Percentiles rank a stretch among this genome's conserved stretches.
These are phyloP conservation scores for Mortierella sp. DNA, from an alignment of 371 early-diverging fungal species.

Conservation along the genomic window DNA sequence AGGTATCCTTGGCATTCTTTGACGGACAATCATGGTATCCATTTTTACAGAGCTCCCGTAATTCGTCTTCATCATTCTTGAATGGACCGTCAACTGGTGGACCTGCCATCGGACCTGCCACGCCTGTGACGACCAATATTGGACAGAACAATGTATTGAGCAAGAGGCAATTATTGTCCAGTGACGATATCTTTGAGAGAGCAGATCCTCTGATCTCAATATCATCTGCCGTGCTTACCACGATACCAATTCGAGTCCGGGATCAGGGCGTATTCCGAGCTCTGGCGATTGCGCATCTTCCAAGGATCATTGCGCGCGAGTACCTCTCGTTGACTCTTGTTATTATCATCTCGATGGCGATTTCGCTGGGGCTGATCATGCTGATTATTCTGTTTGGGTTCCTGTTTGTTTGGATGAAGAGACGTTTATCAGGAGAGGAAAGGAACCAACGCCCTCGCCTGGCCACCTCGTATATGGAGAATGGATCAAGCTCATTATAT, in stretches of 20 bases:
- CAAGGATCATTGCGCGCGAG: conserved; percentile 35
- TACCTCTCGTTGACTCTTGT: conserved; percentile 69
- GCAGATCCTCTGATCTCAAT: background rate
- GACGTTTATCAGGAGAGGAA: conserved; percentile 14
- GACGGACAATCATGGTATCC: conserved; percentile 74
- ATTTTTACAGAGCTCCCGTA: conserved; percentile 64
- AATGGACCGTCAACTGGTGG: background rate
- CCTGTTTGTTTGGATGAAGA: conserved; percentile 38
- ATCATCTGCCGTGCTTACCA: background rate
- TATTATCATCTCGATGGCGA: conserved; percentile 75
- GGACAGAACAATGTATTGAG: background rate
- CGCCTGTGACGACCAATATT: background rate
- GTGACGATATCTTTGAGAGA: background rate
- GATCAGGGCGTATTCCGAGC: conserved; percentile 47
- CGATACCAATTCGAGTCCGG: conserved; percentile 17
- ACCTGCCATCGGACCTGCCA: background rate
- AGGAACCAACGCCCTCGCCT: conserved; percentile 1
- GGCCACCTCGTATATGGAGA: conserved; percentile 30
- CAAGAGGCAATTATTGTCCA: background rate
- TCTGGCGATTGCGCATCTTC: conserved; percentile 42
- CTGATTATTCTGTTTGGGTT: conserved; percentile 74
- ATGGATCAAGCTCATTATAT: conserved; percentile 1
- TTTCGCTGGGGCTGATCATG: conserved; percentile 75
- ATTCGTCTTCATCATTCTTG: conserved; percentile 15
- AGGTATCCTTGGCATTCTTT: conserved; percentile 73